Evolutionary conservation across 1,284 basidiomycete species (phyloP), one percentile per base, ranked within the genome.

Genomic region (Exobasidium rhododendri): DNA sequence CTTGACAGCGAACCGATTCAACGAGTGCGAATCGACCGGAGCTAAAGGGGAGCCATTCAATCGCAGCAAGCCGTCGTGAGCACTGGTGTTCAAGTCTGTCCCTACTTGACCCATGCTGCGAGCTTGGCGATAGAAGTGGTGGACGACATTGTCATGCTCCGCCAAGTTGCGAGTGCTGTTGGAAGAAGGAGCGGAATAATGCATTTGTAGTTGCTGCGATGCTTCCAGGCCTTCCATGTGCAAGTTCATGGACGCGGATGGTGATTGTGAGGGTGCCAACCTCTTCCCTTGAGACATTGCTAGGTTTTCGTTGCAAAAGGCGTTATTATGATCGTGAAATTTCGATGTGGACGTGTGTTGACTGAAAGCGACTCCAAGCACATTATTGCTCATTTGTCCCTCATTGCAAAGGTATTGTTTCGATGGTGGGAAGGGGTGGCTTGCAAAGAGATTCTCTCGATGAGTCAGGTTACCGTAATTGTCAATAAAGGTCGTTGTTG

Each of bases 91-190:
- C 52, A 55, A 26, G n/a, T 6, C 40, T 4, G 52, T 14, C 14
- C 52, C 52, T 22, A 55, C 52, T 55, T 55, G 52, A 44, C 52
- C 52, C 4, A 55, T 6, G 28, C 52, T 55, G 2, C 52, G 52
- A 55, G 20, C 30, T 31, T 55, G 52, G 13, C 52, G 52, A 31
- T 50, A 20, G 22, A 50, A 50, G 22, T 40, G 7, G 17, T 17
- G 35, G 17, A 40, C 7, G 35, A 10, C 17, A 10, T 40, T 17
- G 7, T 40, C 10, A 40, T 17, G 10, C 7, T 7, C 17, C 10
- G 10, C 17, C 7, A 7, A 10, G 35, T 40, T 40, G 7, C 35
- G 35, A n/a, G n/a, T n/a, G n/a, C n/a, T n/a, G 17, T 40, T 40
- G 35, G 35, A 10, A 17, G 35, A 17, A 10, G 35, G 17, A 40